These are phyloP conservation scores for Malassezia furfur DNA, from an alignment of 1,284 basidiomycete species.

Conservation along the genomic window DNA sequence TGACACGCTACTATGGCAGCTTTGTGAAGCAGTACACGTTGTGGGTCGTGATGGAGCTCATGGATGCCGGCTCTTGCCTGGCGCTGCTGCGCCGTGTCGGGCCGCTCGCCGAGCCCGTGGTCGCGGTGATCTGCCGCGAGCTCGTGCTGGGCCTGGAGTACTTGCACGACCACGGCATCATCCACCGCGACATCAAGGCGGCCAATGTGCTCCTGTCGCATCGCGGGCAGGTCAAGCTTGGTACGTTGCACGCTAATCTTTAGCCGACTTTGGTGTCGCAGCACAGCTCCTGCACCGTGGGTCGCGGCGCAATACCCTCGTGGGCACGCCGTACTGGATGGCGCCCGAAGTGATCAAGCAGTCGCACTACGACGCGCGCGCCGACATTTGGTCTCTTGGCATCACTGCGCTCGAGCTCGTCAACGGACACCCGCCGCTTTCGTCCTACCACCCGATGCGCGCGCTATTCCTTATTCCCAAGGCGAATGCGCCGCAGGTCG, in stretches of 20 bases:
- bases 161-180: constrained; percentile 84
- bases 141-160: constrained; percentile 88
- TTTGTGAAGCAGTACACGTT: constrained; percentile 94
- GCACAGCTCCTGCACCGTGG: constrained; percentile 69
- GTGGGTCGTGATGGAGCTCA: constrained; percentile 99
- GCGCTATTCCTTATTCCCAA: constrained; percentile 52
- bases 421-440: constrained; percentile 50
- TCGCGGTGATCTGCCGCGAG: constrained; percentile 86
- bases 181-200: constrained; percentile 97
- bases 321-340: constrained; percentile 92
- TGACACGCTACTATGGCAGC: constrained; percentile 90
- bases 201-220: constrained; percentile 88
- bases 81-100: constrained; percentile 80
- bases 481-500: constrained; percentile 76
- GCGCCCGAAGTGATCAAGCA: constrained; percentile 94
- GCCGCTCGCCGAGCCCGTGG: constrained; percentile 78
- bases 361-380: constrained; percentile 58
- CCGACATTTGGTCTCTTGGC: constrained; percentile 52
- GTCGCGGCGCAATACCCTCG: constrained; percentile 82
- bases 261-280: constrained; percentile 88
- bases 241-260: constrained; percentile 34
- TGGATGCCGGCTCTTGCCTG: constrained; percentile 93
- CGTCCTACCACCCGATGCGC: constrained; percentile 52
- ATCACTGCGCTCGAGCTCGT: constrained; percentile 51
- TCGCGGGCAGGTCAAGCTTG: constrained; percentile 81